Percentiles rank a stretch among this genome's conserved stretches.
Conservation (phyloP, 1,139 yeast genomes). For the Debaryomycetaceae sp. region DNA sequence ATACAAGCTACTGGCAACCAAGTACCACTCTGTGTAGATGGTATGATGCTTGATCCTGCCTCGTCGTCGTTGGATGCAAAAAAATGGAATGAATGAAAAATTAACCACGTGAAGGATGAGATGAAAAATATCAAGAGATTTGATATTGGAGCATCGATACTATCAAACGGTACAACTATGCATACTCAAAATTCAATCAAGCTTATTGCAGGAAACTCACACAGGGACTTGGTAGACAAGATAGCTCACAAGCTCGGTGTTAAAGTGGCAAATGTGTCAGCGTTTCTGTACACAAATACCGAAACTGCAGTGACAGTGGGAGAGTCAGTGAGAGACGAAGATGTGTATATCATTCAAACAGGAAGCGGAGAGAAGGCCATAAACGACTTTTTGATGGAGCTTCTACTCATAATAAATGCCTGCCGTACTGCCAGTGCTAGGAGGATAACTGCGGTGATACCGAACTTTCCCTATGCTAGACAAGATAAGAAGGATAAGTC, state of each 20-base stretch:
- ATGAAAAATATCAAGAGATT: no score
- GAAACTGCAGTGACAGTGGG: constrained; percentile 93
- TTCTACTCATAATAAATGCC: constrained; percentile 89
- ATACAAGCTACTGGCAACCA: no score
- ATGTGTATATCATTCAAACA: constrained; percentile 85
- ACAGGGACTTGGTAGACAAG: constrained; percentile 70
- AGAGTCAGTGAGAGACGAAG: constrained; percentile 96
- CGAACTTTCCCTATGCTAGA: constrained; percentile 95
- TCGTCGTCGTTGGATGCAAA: no score
- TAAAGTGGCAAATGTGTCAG: constrained; percentile 58
- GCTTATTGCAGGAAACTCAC: constrained; percentile 84
- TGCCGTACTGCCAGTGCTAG: constrained; percentile 95
- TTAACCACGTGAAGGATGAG: no score
- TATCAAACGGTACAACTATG: neutral
- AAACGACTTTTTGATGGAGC: constrained; percentile 83
- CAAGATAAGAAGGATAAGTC: constrained; percentile 96
- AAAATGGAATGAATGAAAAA: no score
- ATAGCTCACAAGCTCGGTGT: constrained; percentile 62
- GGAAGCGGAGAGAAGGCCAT: constrained; percentile 75
- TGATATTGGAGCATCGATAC: neutral
- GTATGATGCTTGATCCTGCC: no score
- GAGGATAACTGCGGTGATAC: constrained; percentile 90
- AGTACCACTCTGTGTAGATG: no score
- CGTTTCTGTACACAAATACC: constrained; percentile 69
- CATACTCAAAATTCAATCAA: constrained; percentile 61